These are phyloP conservation scores for Ophiostoma populinum DNA, from an alignment of 2,329 filamentous ascomycete species.

Conservation along the genomic window DNA sequence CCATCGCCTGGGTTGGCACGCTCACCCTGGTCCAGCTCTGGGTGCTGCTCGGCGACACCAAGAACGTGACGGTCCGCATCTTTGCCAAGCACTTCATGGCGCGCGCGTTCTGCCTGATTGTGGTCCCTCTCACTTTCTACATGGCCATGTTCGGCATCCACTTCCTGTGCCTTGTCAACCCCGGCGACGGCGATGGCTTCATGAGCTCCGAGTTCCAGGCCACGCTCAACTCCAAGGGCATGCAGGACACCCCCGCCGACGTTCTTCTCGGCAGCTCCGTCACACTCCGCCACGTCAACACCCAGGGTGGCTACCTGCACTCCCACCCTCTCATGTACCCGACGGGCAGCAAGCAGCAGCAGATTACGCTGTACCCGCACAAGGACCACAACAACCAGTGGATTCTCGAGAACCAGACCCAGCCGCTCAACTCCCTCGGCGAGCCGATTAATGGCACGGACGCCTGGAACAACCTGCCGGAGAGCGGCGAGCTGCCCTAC, in stretches of 20 bases:
- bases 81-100: slow-evolving; percentile 93
- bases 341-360: slow-evolving; percentile 92
- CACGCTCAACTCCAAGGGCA: slow-evolving; percentile 87
- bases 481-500: slow-evolving; percentile 30
- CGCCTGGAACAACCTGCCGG: slow-evolving; percentile 64
- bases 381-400: slow-evolving; percentile 98
- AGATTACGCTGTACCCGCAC: slow-evolving; percentile 95
- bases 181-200: slow-evolving; percentile 93
- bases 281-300: slow-evolving; percentile 82
- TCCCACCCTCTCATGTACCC: slow-evolving; percentile 97
- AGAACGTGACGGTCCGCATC: slow-evolving; percentile 65
- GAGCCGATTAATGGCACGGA: slow-evolving; percentile 61
- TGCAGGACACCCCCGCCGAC: slow-evolving; percentile 89
- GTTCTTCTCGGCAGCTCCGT: slow-evolving; percentile 78
- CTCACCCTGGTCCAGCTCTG: slow-evolving; percentile 86
- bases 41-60: slow-evolving; percentile 80
- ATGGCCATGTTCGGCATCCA: slow-evolving; percentile 95
- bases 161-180: slow-evolving; percentile 83
- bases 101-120: slow-evolving; percentile 75
- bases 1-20: slow-evolving; percentile 90
- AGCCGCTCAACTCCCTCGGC: slow-evolving; percentile 62
- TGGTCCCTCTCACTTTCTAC: slow-evolving; percentile 81
- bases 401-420: slow-evolving; percentile 88
- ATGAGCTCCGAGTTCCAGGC: slow-evolving; percentile 99
- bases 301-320: slow-evolving; percentile 92